A percentile compares a stretch with the other conserved stretches of the same genome.
These are phyloP conservation scores for Cutaneotrichosporon spelunceum DNA, from an alignment of 1,284 basidiomycete species.

Conservation along the genomic window DNA sequence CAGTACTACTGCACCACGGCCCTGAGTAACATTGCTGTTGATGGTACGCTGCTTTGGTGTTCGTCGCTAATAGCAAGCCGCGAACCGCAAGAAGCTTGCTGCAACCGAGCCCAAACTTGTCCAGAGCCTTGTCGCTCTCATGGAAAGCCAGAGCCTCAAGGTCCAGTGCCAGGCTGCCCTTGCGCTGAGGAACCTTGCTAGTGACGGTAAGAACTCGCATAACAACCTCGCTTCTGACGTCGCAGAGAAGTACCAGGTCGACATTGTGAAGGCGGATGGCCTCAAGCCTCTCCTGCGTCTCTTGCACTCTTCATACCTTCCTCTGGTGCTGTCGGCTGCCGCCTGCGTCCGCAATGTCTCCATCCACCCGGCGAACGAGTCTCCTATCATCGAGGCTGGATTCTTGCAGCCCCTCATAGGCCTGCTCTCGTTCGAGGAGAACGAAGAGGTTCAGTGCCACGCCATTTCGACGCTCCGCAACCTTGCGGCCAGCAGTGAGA, in stretches of 20 bases:
- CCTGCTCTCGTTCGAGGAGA: constrained; percentile 93
- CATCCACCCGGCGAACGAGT: constrained; percentile 97
- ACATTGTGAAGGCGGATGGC: constrained; percentile 96
- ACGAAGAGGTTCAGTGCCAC: constrained; percentile 99
- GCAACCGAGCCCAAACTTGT: constrained; percentile 94
- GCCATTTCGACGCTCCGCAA: constrained; percentile 98
- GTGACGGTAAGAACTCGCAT: constrained; percentile 70
- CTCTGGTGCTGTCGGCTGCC: constrained; percentile 96
- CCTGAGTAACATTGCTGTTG: constrained; percentile 95
- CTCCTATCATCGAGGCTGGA: constrained; percentile 97
- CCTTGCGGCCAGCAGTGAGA: constrained; percentile 93
- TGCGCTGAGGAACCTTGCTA: constrained; percentile 92
- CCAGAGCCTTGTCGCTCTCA: constrained; percentile 86
- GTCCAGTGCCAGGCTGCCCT: constrained; percentile 98
- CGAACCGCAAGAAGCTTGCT: constrained; percentile 92
- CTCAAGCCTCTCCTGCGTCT: constrained; percentile 88
- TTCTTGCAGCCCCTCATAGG: constrained; percentile 96
- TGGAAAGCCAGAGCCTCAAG: constrained; percentile 97
- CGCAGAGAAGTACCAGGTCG: constrained; percentile 95
- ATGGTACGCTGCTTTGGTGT: constrained; percentile 58
- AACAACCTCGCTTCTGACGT: not conserved
- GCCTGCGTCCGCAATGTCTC: constrained; percentile 99
- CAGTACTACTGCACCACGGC: constrained; percentile 99
- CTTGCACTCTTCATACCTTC: constrained; percentile 93
- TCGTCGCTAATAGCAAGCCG: constrained; percentile 53